Conservation (phyloP, 2,329 filamentous ascomycete genomes). For the Laburnicola sp. region DNA sequence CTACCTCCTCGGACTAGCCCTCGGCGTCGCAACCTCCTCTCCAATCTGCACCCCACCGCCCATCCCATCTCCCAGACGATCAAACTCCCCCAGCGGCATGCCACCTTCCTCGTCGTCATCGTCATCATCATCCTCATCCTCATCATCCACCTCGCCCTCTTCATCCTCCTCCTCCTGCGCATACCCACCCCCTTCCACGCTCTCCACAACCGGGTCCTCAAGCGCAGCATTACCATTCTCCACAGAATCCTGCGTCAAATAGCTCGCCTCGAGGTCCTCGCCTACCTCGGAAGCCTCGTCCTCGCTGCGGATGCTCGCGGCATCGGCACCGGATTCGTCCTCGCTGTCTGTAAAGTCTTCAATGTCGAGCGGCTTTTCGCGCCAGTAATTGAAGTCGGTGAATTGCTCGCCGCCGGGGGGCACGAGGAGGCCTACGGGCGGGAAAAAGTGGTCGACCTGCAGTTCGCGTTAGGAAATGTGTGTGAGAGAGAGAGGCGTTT, state of each 20-base stretch:
- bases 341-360: conserved; percentile 89
- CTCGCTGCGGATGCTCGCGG: conserved; percentile 51
- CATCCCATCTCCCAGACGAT: too few species aligned
- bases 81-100: too few species aligned
- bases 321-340: conserved; percentile 52
- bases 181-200: conserved; percentile 49
- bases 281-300: conserved; percentile 53
- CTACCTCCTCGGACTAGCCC: too few species aligned
- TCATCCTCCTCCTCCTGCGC: conserved; percentile 31
- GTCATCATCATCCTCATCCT: conserved; percentile 27
- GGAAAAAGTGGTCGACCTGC: conserved; percentile 88
- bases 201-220: conserved; percentile 55
- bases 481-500: too few species aligned
- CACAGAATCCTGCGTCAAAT: conserved; percentile 57
- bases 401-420: conserved; percentile 90
- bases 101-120: conserved; percentile 13
- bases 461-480: too few species aligned
- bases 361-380: conserved; percentile 78
- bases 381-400: conserved; percentile 97
- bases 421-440: conserved; percentile 82
- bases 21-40: too few species aligned
- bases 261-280: conserved; percentile 59
- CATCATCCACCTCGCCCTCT: conserved; percentile 23
- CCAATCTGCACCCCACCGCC: too few species aligned
- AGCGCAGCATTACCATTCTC: conserved; percentile 49